These are phyloP conservation scores for Rutidosis leptorrhynchoides DNA, from an alignment of 129 eudicot genomes.

Conservation along the genomic window DNA sequence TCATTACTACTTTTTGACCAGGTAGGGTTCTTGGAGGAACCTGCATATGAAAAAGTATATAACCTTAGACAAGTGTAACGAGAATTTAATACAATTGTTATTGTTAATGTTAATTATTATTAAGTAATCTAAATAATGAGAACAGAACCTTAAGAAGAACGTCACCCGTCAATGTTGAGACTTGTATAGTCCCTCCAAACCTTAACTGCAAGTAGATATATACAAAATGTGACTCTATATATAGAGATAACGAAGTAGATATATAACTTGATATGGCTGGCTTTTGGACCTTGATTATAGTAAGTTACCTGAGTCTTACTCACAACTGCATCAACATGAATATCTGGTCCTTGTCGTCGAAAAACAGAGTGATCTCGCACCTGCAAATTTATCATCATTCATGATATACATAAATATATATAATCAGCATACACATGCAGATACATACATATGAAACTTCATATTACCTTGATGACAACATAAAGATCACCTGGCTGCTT, in stretches of 20 bases:
- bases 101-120: neutral
- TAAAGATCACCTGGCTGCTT: slow-evolving; percentile 86
- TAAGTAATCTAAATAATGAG: neutral
- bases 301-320: slow-evolving; percentile 85
- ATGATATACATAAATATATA: neutral
- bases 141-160: slow-evolving; percentile 86
- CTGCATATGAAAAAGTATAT: slow-evolving; percentile 15
- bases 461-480: slow-evolving; percentile 70
- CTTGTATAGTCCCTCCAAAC: slow-evolving; percentile 91
- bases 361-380: slow-evolving; percentile 84
- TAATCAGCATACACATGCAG: neutral
- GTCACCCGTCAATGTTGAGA: slow-evolving; percentile 90
- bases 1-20: slow-evolving; percentile 11
- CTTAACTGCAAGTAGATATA: slow-evolving; percentile 58
- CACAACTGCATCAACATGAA: slow-evolving; percentile 77
- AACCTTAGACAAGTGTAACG: neutral
- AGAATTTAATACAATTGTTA: neutral
- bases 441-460: slow-evolving; percentile 8
- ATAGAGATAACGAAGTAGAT: too few species aligned
- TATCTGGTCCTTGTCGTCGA: slow-evolving; percentile 77
- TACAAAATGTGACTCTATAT: too few species aligned
- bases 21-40: slow-evolving; percentile 23
- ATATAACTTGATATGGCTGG: neutral
- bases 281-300: neutral
- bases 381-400: too few species aligned